Conservation (phyloP, 1,139 yeast genomes). For the Taphrina wiesneri region DNA sequence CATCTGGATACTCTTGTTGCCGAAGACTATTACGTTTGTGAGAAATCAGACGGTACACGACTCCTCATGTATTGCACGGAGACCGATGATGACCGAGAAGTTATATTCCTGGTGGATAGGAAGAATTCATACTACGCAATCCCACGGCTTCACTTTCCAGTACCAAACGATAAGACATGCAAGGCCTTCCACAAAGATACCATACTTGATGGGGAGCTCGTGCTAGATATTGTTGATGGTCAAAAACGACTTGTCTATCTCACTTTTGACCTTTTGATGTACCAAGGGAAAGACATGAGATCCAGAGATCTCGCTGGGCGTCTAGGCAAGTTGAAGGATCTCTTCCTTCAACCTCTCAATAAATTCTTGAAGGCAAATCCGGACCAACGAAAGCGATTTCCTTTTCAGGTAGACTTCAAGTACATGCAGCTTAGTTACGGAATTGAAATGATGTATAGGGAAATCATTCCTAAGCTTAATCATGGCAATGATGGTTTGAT, state of each 20-base stretch:
- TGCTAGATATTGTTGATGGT: constrained; percentile 55
- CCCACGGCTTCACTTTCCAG: constrained; percentile 76
- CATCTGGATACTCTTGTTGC: constrained; percentile 64
- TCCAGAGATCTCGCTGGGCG: constrained; percentile 74
- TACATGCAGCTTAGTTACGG: constrained; percentile 64
- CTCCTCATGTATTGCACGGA: constrained; percentile 76
- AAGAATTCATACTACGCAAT: constrained; percentile 82
- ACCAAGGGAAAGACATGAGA: constrained; percentile 71
- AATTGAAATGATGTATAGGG: constrained; percentile 71
- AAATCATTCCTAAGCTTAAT: constrained; percentile 65
- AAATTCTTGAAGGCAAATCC: constrained; percentile 68
- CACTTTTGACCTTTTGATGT: constrained; percentile 86
- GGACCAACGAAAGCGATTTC: constrained; percentile 71
- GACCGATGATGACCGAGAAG: constrained; percentile 48
- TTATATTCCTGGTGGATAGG: constrained; percentile 72
- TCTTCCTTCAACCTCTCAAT: constrained; percentile 78
- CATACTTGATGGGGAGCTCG: constrained; percentile 88
- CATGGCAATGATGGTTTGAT: constrained; percentile 94
- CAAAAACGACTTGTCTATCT: constrained; percentile 71
- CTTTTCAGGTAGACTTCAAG: constrained; percentile 53
- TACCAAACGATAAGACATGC: constrained; percentile 49
- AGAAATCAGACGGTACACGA: constrained; percentile 90
- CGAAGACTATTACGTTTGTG: constrained; percentile 78
- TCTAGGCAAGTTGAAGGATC: constrained; percentile 81
- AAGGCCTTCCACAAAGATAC: constrained; percentile 68